Base-by-base conservation (phyloP, 495 filamentous ascomycete species). In the Podospora fimiseda region DNA sequence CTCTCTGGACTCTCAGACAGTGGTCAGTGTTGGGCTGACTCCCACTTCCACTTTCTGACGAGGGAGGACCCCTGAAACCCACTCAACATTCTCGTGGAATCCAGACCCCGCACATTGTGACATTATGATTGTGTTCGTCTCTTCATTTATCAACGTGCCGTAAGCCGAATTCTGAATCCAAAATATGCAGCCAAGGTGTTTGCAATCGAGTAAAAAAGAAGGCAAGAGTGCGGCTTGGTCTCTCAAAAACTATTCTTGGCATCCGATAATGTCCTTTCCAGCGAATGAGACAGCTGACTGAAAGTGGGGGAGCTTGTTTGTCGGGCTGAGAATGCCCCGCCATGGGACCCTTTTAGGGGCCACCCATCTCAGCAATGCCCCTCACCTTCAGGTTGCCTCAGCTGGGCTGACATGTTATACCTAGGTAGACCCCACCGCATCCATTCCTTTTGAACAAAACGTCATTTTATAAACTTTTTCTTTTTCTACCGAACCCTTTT, bases 111-210 rank as follows among this genome's bases (percentile, higher is more conserved):
- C 42, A 44, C 19, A 14, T 44, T 21, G 42, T 44, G 42, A 13
- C 42, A 44, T 44, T 20, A 21, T 6, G 4, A 20, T 44, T 9
- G 4, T 23, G 50, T 24, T 8, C 19, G 7, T 9, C 27, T 9
- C 13, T 18, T n/a, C 20, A 9, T 13, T 39, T 18, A 14, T n/a
- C 13, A 37, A n/a, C 39, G 39, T 41, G 39, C 39, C 39, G 39
- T 41, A 41, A 41, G 39, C 39, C 39, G 39, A 41, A 41, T 18
- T 5, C 5, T 41, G 39, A 18, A 41, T 18, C 15, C 14, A 14
- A 16, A 16, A 33, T 37, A 47, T 53, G 51, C 43, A 53, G 43
- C 43, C 43, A 53, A 48, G 51, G 20, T 16, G n/a, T 27, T 19
- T 14, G 21, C n/a, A 21, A 18, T 16, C 14, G 38, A 33, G 7